Base-by-base conservation (phyloP, 78 protist genomes). In the Dictyostelium brefeldianum region DNA sequence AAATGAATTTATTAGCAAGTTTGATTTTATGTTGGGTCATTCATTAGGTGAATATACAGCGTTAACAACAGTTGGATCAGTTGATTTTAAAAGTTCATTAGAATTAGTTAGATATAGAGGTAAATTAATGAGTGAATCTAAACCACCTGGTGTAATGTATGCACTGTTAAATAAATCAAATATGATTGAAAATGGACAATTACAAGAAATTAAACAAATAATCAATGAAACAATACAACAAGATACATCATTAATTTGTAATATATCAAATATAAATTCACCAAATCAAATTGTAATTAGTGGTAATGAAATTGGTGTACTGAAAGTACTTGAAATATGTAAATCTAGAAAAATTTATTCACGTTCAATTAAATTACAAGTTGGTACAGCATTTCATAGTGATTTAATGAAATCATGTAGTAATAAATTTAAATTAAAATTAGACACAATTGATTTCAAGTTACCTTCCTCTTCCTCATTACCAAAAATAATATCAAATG, bases 231-330 rank as follows among this genome's bases (percentile, higher is more conserved):
- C 31, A 3, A 43, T 74, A 51, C 20, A n/a, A 22, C 3, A 3
- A 27, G 3, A 51, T 78, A 27, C 17, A 31, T 29, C 17, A 12
- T 29, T 67, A 41, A 78, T 78, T 17, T 51, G 71, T 10, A 54
- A 78, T 20, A 53, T 82, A 7, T 67, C 90, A 41, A 82, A 82
- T 82, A 36, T 82, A 27, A 82, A 82, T 70, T 82, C 90, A 70
- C 90, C 90, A 50, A 70, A 67, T 53, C 91, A 83, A 46, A 56
- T 83, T 14, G 91, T 83, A 17, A 83, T 83, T 64, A 83, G 91
- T 83, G 91, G 91, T 8, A 73, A n/a, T 0, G 91, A 83, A 27
- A 15, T n/a, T n/a, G 80, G 69, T 2, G 78, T 83, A 18, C 10
- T n/a, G 25, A 53, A 70, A 53, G 18, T 83, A n/a, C 73, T 83